Evolutionary conservation across 345 rosid genomes (phyloP), one percentile per base, ranked within the genome.

Genomic region (Citrus maxima): DNA sequence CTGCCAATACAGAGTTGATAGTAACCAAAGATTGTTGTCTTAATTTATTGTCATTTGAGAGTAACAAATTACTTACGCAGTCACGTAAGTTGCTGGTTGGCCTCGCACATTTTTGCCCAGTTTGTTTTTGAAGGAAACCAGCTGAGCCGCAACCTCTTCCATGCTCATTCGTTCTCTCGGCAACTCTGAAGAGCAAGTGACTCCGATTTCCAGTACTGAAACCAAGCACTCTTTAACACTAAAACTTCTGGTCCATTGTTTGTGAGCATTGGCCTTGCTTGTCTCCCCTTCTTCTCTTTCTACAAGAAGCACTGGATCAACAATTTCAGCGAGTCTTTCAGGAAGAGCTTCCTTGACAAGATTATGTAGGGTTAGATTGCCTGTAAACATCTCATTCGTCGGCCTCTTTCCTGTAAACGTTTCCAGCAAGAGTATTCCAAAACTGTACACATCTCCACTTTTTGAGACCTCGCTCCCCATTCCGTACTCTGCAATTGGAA

Each of bases 381-480:
- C n/a, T n/a, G n/a, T n/a, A n/a, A n/a, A n/a, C 74, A 51, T 56
- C 10, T 78, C 76, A 37, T 82, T 69, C 0, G 83, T 87, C 19
- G 87, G 84, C 25, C 60, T 67, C 72, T 76, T 69, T 32, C 86
- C 67, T 0, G 83, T 75, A 49, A 87, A 69, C 72, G 77, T 66
- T 79, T 87, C 83, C 10, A 82, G 28, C 69, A 84, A 60, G 2
- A 87, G 70, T 6, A 87, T 80, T 1, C 87, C 86, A 60, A 49
- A 87, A 32, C 85, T 82, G 21, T 82, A 79, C 32, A 87, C 77
- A 70, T 87, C 84, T 0, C 87, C 86, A 4, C n/a, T 5, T 0
- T 67, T 72, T 19, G 86, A 80, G 5, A 73, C 73, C 16, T 16
- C 66, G 1, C 79, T 77, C 21, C 89, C 40, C 35, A 4, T 4